These are phyloP conservation scores for Cenchrus americanus DNA, from an alignment of 176 grass and related monocot species.

Conservation along the genomic window DNA sequence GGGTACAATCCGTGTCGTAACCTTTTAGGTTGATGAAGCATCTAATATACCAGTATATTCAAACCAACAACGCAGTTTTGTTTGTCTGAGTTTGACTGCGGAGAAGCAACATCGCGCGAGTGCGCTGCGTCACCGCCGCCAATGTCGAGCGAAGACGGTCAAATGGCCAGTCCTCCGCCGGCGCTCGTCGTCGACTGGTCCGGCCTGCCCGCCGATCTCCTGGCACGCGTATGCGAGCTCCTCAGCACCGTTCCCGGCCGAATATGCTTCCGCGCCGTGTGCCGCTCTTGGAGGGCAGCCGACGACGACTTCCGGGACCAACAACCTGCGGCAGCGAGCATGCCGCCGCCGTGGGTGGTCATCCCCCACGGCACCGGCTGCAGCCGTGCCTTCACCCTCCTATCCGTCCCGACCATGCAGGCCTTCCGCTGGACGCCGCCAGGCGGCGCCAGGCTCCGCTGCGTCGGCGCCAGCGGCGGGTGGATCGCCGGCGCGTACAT, in stretches of 20 bases:
- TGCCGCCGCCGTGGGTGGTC: not conserved
- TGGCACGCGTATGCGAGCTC: not conserved
- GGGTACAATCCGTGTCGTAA: no score
- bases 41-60: no score
- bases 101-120: not conserved
- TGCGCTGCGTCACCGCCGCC: not conserved
- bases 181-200: not conserved
- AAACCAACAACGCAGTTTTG: no score
- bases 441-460: not conserved
- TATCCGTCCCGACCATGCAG: conserved; percentile 6
- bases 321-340: no score
- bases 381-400: conserved; percentile 3
- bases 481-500: conserved; percentile 26
- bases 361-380: not conserved
- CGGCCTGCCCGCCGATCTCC: not conserved
- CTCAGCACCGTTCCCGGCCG: not conserved
- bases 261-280: conserved; percentile 23
- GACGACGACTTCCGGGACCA: no score
- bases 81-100: not conserved
- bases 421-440: conserved; percentile 14
- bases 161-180: not conserved
- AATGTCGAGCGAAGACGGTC: not conserved
- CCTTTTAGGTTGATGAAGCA: no score
- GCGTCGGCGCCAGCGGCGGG: conserved; percentile 28
- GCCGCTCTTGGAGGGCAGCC: no score